A percentile compares a stretch with the other conserved stretches of the same genome.
These are phyloP conservation scores for Rubia tinctorum DNA, from an alignment of 305 asterid species.

Conservation along the genomic window DNA sequence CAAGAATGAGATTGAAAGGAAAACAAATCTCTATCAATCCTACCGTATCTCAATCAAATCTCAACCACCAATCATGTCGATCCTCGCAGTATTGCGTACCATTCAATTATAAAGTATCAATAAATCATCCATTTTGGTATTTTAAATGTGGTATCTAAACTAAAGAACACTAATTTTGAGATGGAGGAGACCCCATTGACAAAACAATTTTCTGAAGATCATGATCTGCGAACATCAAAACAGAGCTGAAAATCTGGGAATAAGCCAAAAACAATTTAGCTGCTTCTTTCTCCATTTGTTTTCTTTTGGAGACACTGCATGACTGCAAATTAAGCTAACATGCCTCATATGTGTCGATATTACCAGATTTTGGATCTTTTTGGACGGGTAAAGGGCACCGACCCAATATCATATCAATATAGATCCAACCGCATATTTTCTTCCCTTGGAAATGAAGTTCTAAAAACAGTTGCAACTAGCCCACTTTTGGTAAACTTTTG, in stretches of 20 bases:
- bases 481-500: not conserved
- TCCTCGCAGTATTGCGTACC: no score
- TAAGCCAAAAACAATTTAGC: not conserved
- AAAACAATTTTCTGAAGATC: not conserved
- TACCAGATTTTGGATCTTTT: not conserved
- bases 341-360: not conserved
- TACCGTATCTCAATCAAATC: no score
- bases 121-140: no score
- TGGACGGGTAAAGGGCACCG: not conserved
- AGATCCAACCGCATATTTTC: not conserved
- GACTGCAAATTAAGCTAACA: not conserved
- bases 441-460: not conserved
- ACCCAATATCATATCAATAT: not conserved
- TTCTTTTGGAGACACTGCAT: not conserved
- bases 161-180: not conserved
- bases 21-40: no score
- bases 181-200: not conserved
- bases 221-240: not conserved
- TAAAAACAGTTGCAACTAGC: not conserved
- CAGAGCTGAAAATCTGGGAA: not conserved
- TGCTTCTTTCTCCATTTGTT: not conserved
- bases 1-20: no score
- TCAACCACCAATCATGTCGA: no score
- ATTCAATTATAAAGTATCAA: no score
- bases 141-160: not conserved